These are phyloP conservation scores for Lichtheimia ramosa DNA, from an alignment of 371 early-diverging fungal species.

Conservation along the genomic window DNA sequence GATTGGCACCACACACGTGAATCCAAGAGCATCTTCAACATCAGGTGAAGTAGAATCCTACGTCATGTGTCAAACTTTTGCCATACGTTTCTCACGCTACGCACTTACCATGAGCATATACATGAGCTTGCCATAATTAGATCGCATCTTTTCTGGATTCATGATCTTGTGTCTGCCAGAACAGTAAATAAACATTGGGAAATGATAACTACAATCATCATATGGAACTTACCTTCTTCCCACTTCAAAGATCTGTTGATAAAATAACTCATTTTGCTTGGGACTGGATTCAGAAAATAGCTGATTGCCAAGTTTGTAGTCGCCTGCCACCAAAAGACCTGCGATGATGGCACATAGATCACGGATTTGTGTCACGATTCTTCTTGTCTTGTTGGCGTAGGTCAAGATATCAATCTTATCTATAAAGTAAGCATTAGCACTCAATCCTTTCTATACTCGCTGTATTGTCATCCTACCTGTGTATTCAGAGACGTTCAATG, in stretches of 20 bases:
- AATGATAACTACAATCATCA: background rate
- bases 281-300: constrained; percentile 80
- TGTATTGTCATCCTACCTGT: constrained; percentile 25
- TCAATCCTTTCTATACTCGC: background rate
- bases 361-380: constrained; percentile 91
- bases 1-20: constrained; percentile 80
- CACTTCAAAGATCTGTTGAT: constrained; percentile 89
- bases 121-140: constrained; percentile 93
- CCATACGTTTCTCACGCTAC: background rate
- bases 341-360: constrained; percentile 92
- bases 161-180: constrained; percentile 86
- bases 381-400: constrained; percentile 80
- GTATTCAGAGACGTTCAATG: constrained; percentile 83
- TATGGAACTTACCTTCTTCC: constrained; percentile 73
- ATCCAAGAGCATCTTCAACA: constrained; percentile 83
- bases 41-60: constrained; percentile 88
- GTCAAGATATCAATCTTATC: constrained; percentile 92
- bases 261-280: constrained; percentile 84
- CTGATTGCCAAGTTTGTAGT: constrained; percentile 82
- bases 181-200: background rate
- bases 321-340: constrained; percentile 82
- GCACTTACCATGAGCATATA: constrained; percentile 80
- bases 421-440: constrained; percentile 8
- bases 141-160: constrained; percentile 97
- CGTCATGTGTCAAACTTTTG: background rate